Conservation (phyloP, 2,329 filamentous ascomycete genomes). For the Verticillium zaregamsianum region DNA sequence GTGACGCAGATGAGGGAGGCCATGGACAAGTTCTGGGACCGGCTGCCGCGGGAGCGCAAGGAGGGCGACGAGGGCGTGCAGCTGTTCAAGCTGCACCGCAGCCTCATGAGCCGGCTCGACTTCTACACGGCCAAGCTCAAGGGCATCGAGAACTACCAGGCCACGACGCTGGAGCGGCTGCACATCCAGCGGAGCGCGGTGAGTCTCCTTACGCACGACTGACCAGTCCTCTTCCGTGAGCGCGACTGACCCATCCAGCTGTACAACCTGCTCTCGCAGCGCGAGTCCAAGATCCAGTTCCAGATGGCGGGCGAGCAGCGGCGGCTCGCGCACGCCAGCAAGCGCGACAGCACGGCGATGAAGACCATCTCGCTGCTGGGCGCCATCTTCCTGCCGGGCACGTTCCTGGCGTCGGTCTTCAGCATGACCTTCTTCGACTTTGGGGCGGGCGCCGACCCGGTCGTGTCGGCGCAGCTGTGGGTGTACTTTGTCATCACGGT, state of each 20-base stretch:
- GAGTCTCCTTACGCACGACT: slow-evolving; percentile 19
- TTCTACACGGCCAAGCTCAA: slow-evolving; percentile 59
- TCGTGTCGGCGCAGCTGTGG: slow-evolving; percentile 52
- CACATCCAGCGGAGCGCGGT: slow-evolving; percentile 60
- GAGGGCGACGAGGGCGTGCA: slow-evolving; percentile 16
- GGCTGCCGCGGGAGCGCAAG: slow-evolving; percentile 13
- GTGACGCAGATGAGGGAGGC: slow-evolving; percentile 42
- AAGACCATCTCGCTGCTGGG: slow-evolving; percentile 62
- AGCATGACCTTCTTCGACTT: slow-evolving; percentile 67
- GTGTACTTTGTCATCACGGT: slow-evolving; percentile 60
- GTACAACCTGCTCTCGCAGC: slow-evolving; percentile 63
- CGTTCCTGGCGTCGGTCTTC: slow-evolving; percentile 59
- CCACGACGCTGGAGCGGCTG: slow-evolving; percentile 56
- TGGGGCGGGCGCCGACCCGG: slow-evolving; percentile 32
- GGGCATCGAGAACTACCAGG: slow-evolving; percentile 59
- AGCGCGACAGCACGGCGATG: slow-evolving; percentile 60
- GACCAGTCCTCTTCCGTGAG: not conserved
- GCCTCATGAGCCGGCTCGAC: slow-evolving; percentile 49
- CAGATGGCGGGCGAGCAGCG: slow-evolving; percentile 59
- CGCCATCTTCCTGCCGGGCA: slow-evolving; percentile 59
- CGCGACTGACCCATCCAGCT: slow-evolving; percentile 33
- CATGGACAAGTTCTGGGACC: slow-evolving; percentile 38
- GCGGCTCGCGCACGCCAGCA: slow-evolving; percentile 54
- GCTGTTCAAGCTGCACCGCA: slow-evolving; percentile 44
- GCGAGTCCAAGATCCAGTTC: slow-evolving; percentile 60